Base-by-base conservation (phyloP, 2,329 filamentous ascomycete genomes). In the Aspergillus pseudoglaucus region DNA sequence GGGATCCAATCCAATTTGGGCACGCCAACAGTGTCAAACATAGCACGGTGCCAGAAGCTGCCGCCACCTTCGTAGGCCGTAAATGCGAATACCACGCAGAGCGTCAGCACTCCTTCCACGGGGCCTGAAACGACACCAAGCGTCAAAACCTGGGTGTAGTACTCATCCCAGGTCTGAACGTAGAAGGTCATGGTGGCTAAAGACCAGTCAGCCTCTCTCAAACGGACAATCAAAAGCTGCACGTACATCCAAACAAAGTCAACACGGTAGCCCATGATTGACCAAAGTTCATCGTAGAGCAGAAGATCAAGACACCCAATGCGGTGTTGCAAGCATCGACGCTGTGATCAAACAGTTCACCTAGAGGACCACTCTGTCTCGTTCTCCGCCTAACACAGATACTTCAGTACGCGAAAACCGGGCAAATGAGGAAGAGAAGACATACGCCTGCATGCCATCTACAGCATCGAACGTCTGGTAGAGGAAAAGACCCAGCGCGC, bases 381-480 rank as follows among this genome's bases (percentile, higher is more conserved):
- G 93, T 98, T 65, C 93, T 84, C 62, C 91, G 83, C 47, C 86
- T 89, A 50, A 4, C 25, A 30, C 7, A 47, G 58, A 41, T 57
- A 51, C 45, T 53, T 44, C 18, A 12, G n/a, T 38, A 18, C n/a
- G 23, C 9, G 44, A 42, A 43, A 39, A 12, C 10, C 37, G 37
- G 37, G 37, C 4, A 20, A 39, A 39, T 37, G 33, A 7, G 33
- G n/a, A 5, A 14, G 33, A 37, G 23, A 33, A 53, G 45, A 80
- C 86, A 67, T 77, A 89, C 83, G 93, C 93, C 68, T 98, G 93
- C 25, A 86, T 81, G 45, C 93, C 93, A 70, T 98, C 93, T 22
- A 97, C 90, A 2, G 91, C 93, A 71, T 98, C 93, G 71, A 98
- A 96, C 1, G 91, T 97, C 79, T 98, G 93, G 71, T 98, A 98